These are phyloP conservation scores for Penicillium cosmopolitanum DNA, from an alignment of 495 filamentous ascomycete genomes.

Conservation along the genomic window DNA sequence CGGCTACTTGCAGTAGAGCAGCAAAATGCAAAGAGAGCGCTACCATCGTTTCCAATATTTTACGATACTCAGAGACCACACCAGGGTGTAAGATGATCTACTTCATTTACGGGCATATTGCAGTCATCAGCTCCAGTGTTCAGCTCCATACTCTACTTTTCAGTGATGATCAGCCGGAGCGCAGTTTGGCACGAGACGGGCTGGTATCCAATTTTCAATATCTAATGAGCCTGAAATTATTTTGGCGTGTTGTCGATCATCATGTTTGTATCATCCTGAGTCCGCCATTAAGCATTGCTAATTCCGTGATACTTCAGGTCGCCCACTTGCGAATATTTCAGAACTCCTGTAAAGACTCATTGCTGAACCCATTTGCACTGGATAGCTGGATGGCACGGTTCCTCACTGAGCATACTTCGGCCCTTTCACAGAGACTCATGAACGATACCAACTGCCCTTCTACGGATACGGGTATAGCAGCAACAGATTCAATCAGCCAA, in stretches of 20 bases:
- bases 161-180: constrained; percentile 6
- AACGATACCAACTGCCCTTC: background rate
- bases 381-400: constrained; percentile 36
- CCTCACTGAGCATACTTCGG: constrained; percentile 28
- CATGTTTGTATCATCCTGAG: constrained; percentile 13
- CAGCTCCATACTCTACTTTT: constrained; percentile 27
- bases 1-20: constrained; percentile 3
- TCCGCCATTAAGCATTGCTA: background rate
- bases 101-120: constrained; percentile 31
- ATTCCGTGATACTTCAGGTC: constrained; percentile 12
- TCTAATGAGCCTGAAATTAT: constrained; percentile 27
- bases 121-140: constrained; percentile 30
- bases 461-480: background rate
- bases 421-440: background rate
- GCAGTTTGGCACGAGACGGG: constrained; percentile 18
- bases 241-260: constrained; percentile 26
- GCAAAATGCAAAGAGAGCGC: constrained; percentile 26
- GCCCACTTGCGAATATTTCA: constrained; percentile 21
- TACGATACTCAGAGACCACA: constrained; percentile 20
- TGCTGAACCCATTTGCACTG: constrained; percentile 26
- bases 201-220: constrained; percentile 29
- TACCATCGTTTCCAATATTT: constrained; percentile 4
- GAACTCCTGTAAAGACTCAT: constrained; percentile 20
- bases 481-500: background rate
- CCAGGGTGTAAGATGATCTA: constrained; percentile 27